A percentile compares a stretch with the other conserved stretches of the same genome.
Conservation (phyloP, 2,329 filamentous ascomycete species). For the Monosporascus sp. region DNA sequence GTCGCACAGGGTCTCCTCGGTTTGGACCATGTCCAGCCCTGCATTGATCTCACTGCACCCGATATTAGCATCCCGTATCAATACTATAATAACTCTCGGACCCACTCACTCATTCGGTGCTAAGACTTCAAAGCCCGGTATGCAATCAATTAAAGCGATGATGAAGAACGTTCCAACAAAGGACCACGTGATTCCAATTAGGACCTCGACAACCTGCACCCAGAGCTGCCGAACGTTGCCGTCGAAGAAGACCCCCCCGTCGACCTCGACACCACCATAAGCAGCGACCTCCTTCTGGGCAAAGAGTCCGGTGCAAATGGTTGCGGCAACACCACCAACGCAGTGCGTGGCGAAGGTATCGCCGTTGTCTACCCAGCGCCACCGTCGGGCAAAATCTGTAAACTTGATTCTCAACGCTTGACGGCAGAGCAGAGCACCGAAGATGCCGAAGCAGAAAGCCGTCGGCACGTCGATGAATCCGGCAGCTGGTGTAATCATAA, state of each 20-base stretch:
- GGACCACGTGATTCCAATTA: conserved; percentile 7
- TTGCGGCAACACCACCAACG: conserved; percentile 44
- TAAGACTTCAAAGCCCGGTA: too few species aligned
- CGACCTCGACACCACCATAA: too few species aligned
- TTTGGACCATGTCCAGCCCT: too few species aligned
- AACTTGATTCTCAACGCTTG: conserved; percentile 49
- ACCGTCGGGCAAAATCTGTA: conserved; percentile 38
- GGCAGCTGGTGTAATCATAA: conserved; percentile 46
- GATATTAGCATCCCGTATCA: too few species aligned
- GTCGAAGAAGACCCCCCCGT: conserved; percentile 46
- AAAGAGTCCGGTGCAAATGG: conserved; percentile 45
- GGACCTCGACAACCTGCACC: conserved; percentile 44
- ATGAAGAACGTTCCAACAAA: too few species aligned
- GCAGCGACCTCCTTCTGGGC: conserved; percentile 40
- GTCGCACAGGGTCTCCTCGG: too few species aligned
- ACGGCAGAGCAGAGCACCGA: conserved; percentile 40
- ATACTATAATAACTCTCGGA: too few species aligned
- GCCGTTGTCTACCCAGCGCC: conserved; percentile 48
- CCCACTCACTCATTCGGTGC: too few species aligned
- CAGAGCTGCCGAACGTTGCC: conserved; percentile 44
- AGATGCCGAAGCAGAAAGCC: conserved; percentile 41
- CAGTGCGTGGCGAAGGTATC: conserved; percentile 52
- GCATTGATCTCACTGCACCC: too few species aligned
- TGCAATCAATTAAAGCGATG: too few species aligned
- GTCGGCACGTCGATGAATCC: conserved; percentile 41